phyloP scores from a whole-genome alignment of 2,329 filamentous ascomycete genomes.

The Hypoxylon sp. region DNA sequence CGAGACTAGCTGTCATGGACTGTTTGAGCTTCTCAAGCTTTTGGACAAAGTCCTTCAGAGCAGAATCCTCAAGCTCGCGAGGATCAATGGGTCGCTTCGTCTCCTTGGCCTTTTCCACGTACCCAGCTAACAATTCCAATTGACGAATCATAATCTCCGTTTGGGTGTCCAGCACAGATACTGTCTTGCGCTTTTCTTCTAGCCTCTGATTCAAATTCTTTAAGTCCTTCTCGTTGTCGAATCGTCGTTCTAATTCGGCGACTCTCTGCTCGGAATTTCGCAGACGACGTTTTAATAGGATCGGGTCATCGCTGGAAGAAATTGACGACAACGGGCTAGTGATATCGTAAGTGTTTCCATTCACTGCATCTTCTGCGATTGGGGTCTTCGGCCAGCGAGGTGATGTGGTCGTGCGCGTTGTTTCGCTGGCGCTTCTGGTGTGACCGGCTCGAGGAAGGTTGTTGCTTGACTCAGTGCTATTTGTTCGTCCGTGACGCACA shows the following conservation, averaged over 20 bases:
- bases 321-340: constrained; percentile 77
- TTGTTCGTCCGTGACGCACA: constrained; percentile 90
- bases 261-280: constrained; percentile 84
- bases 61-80: constrained; percentile 83
- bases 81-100: constrained; percentile 82
- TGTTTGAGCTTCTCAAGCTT: constrained; percentile 70
- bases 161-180: constrained; percentile 92
- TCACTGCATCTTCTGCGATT: constrained; percentile 61
- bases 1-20: constrained; percentile 65
- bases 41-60: constrained; percentile 90
- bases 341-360: constrained; percentile 65
- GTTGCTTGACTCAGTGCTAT: constrained; percentile 71
- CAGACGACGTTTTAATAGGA: constrained; percentile 76
- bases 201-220: constrained; percentile 87
- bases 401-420: constrained; percentile 69
- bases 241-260: constrained; percentile 84
- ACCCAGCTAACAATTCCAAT: constrained; percentile 86
- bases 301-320: constrained; percentile 69
- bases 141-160: constrained; percentile 95
- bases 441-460: constrained; percentile 58
- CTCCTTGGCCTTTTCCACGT: constrained; percentile 86
- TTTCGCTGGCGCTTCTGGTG: constrained; percentile 71
- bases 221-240: constrained; percentile 69
- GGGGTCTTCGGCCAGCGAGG: constrained; percentile 77
- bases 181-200: constrained; percentile 92